A percentile compares a stretch with the other conserved stretches of the same genome.
These are phyloP conservation scores for Nakazawaea peltata DNA, from an alignment of 805 yeast genomes.

Conservation along the genomic window DNA sequence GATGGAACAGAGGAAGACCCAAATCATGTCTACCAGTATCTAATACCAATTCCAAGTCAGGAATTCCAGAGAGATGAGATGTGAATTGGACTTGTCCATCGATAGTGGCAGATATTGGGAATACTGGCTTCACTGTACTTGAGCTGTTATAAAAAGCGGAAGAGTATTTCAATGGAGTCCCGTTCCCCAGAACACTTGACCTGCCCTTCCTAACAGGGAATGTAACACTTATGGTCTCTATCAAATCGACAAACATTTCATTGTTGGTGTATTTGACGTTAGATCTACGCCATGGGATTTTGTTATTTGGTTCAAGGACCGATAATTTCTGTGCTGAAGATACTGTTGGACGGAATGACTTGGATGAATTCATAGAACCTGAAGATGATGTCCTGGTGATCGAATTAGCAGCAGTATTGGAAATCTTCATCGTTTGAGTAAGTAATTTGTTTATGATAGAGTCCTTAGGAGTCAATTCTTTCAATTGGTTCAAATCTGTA, in stretches of 20 bases:
- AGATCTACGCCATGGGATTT: slow-evolving; percentile 72
- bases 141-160: slow-evolving; percentile 15
- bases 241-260: slow-evolving; percentile 79
- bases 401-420: slow-evolving; percentile 22
- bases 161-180: slow-evolving; percentile 15
- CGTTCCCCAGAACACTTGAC: slow-evolving; percentile 1
- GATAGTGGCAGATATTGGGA: slow-evolving; percentile 45
- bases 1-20: slow-evolving; percentile 62
- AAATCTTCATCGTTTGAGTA: slow-evolving; percentile 27
- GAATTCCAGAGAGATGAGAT: slow-evolving; percentile 71
- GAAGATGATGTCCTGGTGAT: slow-evolving; percentile 13
- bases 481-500: slow-evolving; percentile 63
- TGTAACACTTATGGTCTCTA: slow-evolving; percentile 55
- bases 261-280: slow-evolving; percentile 69
- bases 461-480: slow-evolving; percentile 62
- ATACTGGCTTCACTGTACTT: slow-evolving; percentile 14
- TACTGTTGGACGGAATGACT: not conserved
- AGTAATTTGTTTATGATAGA: slow-evolving; percentile 47
- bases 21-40: slow-evolving; percentile 36
- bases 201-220: slow-evolving; percentile 19
- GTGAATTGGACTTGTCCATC: slow-evolving; percentile 58
- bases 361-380: slow-evolving; percentile 5
- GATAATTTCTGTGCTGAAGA: slow-evolving; percentile 2
- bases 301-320: slow-evolving; percentile 24
- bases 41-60: slow-evolving; percentile 55